A percentile compares a stretch with the other conserved stretches of the same genome.
These are phyloP conservation scores for Jackrogersella minutella DNA, from an alignment of 495 filamentous ascomycete species.

Conservation along the genomic window DNA sequence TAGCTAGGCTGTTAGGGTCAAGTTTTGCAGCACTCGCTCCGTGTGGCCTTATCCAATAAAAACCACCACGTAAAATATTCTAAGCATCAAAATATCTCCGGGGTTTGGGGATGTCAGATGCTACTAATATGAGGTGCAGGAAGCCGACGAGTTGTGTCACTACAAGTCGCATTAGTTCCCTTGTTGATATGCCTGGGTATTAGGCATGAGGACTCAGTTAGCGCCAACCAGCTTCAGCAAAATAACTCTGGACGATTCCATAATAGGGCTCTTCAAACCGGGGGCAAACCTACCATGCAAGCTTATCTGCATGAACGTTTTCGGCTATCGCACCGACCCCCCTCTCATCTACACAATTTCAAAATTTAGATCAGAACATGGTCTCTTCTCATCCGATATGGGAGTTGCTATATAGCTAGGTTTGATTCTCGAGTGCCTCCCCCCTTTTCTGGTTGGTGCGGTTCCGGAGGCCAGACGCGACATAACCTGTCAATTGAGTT, in stretches of 20 bases:
- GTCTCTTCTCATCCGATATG: no score
- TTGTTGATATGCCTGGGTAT: constrained; percentile 21
- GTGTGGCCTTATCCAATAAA: not conserved
- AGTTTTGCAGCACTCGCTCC: constrained; percentile 12
- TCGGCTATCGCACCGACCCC: constrained; percentile 35
- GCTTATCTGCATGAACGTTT: constrained; percentile 40
- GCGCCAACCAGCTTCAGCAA: constrained; percentile 14
- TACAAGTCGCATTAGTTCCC: constrained; percentile 24
- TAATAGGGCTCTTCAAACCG: constrained; percentile 26
- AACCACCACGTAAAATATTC: constrained; percentile 27
- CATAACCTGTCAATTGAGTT: constrained; percentile 17
- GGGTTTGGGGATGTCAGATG: constrained; percentile 7
- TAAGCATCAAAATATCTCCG: constrained; percentile 1
- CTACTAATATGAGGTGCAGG: constrained; percentile 15
- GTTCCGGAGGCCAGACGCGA: constrained; percentile 16
- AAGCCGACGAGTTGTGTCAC: constrained; percentile 18
- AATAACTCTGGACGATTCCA: constrained; percentile 8
- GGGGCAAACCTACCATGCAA: constrained; percentile 28
- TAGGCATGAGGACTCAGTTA: constrained; percentile 22
- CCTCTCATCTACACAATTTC: constrained; percentile 13
- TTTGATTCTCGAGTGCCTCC: no score
- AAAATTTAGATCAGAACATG: not conserved
- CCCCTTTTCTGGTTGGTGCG: constrained; percentile 30
- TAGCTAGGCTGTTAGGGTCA: not conserved
- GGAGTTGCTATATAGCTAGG: no score